Base-by-base conservation (phyloP, 73 alveolate genomes). In the Symbiodinium natans region DNA sequence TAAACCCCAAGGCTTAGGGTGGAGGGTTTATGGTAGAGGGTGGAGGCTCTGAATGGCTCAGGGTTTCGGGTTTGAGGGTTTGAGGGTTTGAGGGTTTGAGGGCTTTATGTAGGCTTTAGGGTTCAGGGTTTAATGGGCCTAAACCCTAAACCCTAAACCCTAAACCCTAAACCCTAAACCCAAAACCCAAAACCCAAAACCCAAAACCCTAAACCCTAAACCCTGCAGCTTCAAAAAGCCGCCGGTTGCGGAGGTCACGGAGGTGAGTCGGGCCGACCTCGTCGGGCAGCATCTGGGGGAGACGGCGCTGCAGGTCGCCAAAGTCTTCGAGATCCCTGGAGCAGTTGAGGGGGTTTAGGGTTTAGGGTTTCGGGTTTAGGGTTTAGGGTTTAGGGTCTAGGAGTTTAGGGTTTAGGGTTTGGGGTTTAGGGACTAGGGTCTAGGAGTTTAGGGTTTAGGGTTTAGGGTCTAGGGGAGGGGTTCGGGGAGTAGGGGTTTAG, bases 211-310 rank as follows among this genome's bases (percentile, higher is more conserved):
- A 46, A 46, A 46, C 59, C 59, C 59, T 46, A 46, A 46, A 46
- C 59, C 59, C 59, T 46, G 59, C n/a, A 46, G 59, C 59, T 13
- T 46, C 59, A 6, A 13, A 46, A 13, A 46, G 77, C 77, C 27
- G n/a, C n/a, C 33, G 77, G 33, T 25, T 10, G 33, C 36, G 31
- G 15, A 33, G 43, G 84, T 73, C 33, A 73, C 40, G 25, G 84
- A 73, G 42, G 84, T 73, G 46, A 73, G 84, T 21, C 84, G 84
- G 27, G 84, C 84, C 0, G 84, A 73, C 41, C 84, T 73, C 43
- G 84, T 73, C 25, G 84, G 84, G 43, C 43, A 73, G 23, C 84
- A 73, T 34, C 43, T 73, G 43, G 84, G 84, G 2, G 25, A 7
- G 43, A 73, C 43, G 29, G 84, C 83, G 42, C 9, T 73, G 83